These are phyloP conservation scores for Globisporangium middletonii DNA, from an alignment of 352 stramenopile species.

Conservation along the genomic window DNA sequence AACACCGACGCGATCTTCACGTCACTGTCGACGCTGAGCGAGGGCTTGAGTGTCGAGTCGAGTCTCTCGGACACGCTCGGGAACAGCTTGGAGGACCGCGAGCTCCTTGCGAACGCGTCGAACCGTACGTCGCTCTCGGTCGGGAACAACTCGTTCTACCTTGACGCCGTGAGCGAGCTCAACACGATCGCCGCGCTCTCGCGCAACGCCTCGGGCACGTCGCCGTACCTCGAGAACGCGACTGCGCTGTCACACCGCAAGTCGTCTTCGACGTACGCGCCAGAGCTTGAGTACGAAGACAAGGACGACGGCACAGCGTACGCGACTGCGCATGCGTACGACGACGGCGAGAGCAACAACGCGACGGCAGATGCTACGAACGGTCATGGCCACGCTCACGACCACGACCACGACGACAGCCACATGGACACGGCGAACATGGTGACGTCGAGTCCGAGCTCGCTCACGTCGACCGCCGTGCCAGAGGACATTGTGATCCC, in stretches of 20 bases:
- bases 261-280: slow-evolving; percentile 11
- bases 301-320: background rate
- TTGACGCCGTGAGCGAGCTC: slow-evolving; percentile 19
- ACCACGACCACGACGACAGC: slow-evolving; percentile 13
- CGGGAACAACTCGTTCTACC: slow-evolving; percentile 19
- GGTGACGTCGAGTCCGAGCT: slow-evolving; percentile 28
- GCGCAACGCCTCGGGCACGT: slow-evolving; percentile 8
- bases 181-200: slow-evolving; percentile 11
- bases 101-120: slow-evolving; percentile 16
- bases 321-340: background rate
- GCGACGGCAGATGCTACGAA: background rate
- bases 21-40: slow-evolving; percentile 48
- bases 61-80: slow-evolving; percentile 33
- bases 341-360: background rate
- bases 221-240: slow-evolving; percentile 7
- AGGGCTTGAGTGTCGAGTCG: slow-evolving; percentile 44
- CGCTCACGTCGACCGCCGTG: slow-evolving; percentile 36
- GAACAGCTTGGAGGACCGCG: slow-evolving; percentile 8
- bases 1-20: slow-evolving; percentile 38
- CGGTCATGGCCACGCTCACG: slow-evolving; percentile 12
- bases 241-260: slow-evolving; percentile 3
- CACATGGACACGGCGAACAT: slow-evolving; percentile 19
- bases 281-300: slow-evolving; percentile 7
- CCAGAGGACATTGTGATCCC: slow-evolving; percentile 72
- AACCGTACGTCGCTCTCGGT: slow-evolving; percentile 17